Percentiles rank a stretch among this genome's conserved stretches.
Evolutionary conservation across 495 filamentous ascomycete species (phyloP).

Genomic region (Entonaema liquescens): DNA sequence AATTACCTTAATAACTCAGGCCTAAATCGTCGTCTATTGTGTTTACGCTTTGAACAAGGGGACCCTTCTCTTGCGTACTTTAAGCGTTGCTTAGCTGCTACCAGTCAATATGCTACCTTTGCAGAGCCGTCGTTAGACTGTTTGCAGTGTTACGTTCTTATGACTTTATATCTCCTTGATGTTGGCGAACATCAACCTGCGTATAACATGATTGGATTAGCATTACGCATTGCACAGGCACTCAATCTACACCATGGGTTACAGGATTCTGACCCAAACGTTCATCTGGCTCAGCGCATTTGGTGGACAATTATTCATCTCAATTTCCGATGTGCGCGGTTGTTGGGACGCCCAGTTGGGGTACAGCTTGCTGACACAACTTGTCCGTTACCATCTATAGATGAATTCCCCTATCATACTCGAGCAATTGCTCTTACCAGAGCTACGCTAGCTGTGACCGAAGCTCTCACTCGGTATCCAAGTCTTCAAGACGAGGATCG

Average conservation of each 20-base stretch:
- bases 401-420: slow-evolving; percentile 29
- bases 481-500: slow-evolving; percentile 4
- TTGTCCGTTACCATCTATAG: slow-evolving; percentile 11
- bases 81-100: slow-evolving; percentile 38
- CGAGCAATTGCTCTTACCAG: slow-evolving; percentile 41
- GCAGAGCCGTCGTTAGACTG: slow-evolving; percentile 33
- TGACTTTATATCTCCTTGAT: slow-evolving; percentile 22
- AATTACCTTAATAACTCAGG: slow-evolving; percentile 42
- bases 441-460: slow-evolving; percentile 35
- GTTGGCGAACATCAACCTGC: slow-evolving; percentile 43
- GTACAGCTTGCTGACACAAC: slow-evolving; percentile 32
- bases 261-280: slow-evolving; percentile 9
- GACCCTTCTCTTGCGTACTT: slow-evolving; percentile 43
- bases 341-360: slow-evolving; percentile 43
- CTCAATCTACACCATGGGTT: slow-evolving; percentile 39
- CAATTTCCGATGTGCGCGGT: slow-evolving; percentile 48
- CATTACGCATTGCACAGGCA: slow-evolving; percentile 45
- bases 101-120: slow-evolving; percentile 39
- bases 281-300: slow-evolving; percentile 29
- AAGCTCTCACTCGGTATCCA: slow-evolving; percentile 29
- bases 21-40: slow-evolving; percentile 40
- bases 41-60: slow-evolving; percentile 40
- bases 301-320: slow-evolving; percentile 51
- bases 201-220: slow-evolving; percentile 49
- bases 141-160: slow-evolving; percentile 44